Conservation (phyloP, 129 eudicot genomes). For the Helianthus tuberosus region DNA sequence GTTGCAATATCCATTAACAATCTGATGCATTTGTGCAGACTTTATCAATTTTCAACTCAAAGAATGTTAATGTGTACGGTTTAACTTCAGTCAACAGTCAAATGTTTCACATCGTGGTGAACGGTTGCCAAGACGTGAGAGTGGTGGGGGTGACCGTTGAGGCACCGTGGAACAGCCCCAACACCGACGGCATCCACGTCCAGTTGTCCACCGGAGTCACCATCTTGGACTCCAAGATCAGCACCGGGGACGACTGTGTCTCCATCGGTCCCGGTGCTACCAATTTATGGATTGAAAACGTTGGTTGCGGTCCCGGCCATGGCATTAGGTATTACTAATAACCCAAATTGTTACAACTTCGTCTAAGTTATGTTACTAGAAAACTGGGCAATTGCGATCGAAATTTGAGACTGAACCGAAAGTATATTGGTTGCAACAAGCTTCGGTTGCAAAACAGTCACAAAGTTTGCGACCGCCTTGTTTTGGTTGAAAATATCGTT, state of each 20-base stretch:
- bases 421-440: no score
- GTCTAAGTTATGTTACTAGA: neutral
- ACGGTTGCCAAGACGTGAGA: constrained; percentile 54
- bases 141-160: constrained; percentile 44
- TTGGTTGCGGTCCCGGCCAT: constrained; percentile 81
- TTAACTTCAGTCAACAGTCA: constrained; percentile 71
- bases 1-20: no score
- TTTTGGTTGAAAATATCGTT: no score
- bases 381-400: no score
- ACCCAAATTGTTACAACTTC: neutral
- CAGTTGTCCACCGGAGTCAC: constrained; percentile 54
- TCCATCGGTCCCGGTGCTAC: constrained; percentile 70
- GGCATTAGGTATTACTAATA: constrained; percentile 61
- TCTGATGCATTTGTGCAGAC: constrained; percentile 42
- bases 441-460: no score
- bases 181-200: constrained; percentile 81
- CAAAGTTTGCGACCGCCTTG: no score
- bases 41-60: constrained; percentile 52
- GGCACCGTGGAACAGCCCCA: constrained; percentile 66
- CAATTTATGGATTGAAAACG: constrained; percentile 53
- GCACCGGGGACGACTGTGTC: constrained; percentile 82
- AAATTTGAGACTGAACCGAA: no score
- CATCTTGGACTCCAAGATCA: constrained; percentile 49
- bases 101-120: constrained; percentile 67
- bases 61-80: constrained; percentile 42